These are phyloP conservation scores for Tricholoma sp. DNA, from an alignment of 768 basidiomycete species.

Conservation along the genomic window DNA sequence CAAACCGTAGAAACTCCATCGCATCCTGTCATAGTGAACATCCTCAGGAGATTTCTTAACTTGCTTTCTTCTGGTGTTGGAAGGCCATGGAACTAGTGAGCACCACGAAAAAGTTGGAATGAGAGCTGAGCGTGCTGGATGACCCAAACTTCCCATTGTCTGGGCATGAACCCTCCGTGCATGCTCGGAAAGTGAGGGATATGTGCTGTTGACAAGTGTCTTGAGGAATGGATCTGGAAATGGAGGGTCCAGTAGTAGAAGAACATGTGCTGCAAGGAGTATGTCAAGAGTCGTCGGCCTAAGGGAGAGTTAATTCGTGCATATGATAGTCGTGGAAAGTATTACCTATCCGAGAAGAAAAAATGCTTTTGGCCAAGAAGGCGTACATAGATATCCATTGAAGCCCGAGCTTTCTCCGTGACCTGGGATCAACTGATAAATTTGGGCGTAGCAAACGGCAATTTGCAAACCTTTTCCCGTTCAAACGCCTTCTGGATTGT, in stretches of 20 bases:
- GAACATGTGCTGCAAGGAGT: slow-evolving; percentile 61
- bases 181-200: slow-evolving; percentile 53
- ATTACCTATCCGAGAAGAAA: slow-evolving; percentile 46
- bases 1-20: slow-evolving; percentile 50
- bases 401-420: slow-evolving; percentile 49
- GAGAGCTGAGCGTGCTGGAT: slow-evolving; percentile 9
- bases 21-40: slow-evolving; percentile 39
- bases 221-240: slow-evolving; percentile 59
- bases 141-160: slow-evolving; percentile 8
- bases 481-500: slow-evolving; percentile 54
- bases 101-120: slow-evolving; percentile 26
- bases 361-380: slow-evolving; percentile 47
- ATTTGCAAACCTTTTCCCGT: slow-evolving; percentile 50
- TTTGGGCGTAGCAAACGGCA: neutral
- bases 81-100: slow-evolving; percentile 33
- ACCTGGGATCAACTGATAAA: slow-evolving; percentile 33
- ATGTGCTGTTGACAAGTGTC: slow-evolving; percentile 48
- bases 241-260: slow-evolving; percentile 52
- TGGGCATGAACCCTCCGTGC: slow-evolving; percentile 44
- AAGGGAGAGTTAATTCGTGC: neutral
- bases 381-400: slow-evolving; percentile 54
- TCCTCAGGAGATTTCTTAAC: slow-evolving; percentile 35
- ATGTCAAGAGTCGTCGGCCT: slow-evolving; percentile 66
- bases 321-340: neutral
- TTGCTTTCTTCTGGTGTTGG: slow-evolving; percentile 6